These are phyloP conservation scores for Geotrichum siamense DNA, from an alignment of 1,139 yeast genomes.

Conservation along the genomic window DNA sequence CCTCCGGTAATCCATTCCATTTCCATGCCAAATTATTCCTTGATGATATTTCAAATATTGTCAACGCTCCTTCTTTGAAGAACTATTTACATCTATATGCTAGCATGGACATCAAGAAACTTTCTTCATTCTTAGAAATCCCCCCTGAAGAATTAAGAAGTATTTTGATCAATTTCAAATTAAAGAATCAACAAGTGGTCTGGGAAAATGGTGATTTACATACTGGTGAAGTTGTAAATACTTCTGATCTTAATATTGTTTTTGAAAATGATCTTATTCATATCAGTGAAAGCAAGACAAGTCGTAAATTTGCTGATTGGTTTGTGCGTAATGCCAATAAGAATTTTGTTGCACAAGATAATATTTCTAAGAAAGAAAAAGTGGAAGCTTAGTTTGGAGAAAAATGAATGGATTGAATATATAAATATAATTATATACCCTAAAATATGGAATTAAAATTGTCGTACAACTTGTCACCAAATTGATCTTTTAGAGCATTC, in stretches of 20 bases:
- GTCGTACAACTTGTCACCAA: constrained; percentile 1
- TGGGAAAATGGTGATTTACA: constrained; percentile 40
- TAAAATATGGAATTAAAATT: background rate
- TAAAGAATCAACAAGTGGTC: constrained; percentile 41
- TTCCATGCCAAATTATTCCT: constrained; percentile 42
- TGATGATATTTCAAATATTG: constrained; percentile 37
- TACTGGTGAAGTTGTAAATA: constrained; percentile 37
- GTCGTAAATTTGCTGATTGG: constrained; percentile 45
- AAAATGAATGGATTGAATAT: no score
- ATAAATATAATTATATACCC: background rate
- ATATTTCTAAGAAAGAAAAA: constrained; percentile 30
- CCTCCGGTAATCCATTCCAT: constrained; percentile 40
- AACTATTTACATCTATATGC: constrained; percentile 43
- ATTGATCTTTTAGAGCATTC: constrained; percentile 8
- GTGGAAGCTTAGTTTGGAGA: constrained; percentile 13
- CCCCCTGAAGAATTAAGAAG: constrained; percentile 34
- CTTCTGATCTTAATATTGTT: constrained; percentile 41
- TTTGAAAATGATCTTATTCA: constrained; percentile 39
- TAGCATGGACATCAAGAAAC: constrained; percentile 40
- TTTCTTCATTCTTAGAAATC: constrained; percentile 40
- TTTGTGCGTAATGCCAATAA: constrained; percentile 42
- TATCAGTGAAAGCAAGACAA: constrained; percentile 41
- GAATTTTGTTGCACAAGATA: constrained; percentile 41
- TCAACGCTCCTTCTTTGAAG: constrained; percentile 39
- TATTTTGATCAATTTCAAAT: constrained; percentile 39